Percentiles rank a stretch among this genome's conserved stretches.
Evolutionary conservation across 225 moss, liverwort and hornwort species (phyloP).

Genomic region (Sphagnum contortum): DNA sequence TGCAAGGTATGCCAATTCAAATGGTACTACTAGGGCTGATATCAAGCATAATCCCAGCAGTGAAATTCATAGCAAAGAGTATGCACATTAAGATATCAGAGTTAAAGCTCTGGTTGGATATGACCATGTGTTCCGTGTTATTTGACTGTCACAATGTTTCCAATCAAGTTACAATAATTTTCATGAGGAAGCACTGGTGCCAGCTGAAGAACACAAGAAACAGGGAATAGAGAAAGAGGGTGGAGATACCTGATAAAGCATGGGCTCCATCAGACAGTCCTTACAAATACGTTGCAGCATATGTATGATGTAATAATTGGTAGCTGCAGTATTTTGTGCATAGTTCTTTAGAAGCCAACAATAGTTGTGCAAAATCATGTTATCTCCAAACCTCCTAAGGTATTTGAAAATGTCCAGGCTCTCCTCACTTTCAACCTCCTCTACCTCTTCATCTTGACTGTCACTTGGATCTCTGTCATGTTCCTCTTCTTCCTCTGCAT

Average conservation of each 20-base stretch:
- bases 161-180: too few species aligned
- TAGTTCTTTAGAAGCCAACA: conserved; percentile 90
- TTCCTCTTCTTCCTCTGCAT: conserved; percentile 16
- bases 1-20: too few species aligned
- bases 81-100: too few species aligned
- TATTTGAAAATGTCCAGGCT: conserved; percentile 43
- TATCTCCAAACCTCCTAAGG: conserved; percentile 65
- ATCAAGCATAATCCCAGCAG: too few species aligned
- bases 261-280: conserved; percentile 76
- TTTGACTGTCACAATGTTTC: too few species aligned
- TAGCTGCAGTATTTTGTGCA: conserved; percentile 45
- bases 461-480: conserved; percentile 8
- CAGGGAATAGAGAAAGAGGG: neutral
- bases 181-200: too few species aligned
- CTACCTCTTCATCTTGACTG: conserved; percentile 18
- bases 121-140: too few species aligned
- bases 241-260: conserved; percentile 76
- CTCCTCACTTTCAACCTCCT: conserved; percentile 58
- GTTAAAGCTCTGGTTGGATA: too few species aligned
- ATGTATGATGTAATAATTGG: conserved; percentile 79
- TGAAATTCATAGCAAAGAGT: too few species aligned
- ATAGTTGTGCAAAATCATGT: conserved; percentile 67
- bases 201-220: too few species aligned
- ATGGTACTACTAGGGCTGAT: too few species aligned
- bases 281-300: conserved; percentile 89